These are phyloP conservation scores for Candida ascalaphidarum DNA, from an alignment of 805 yeast species.

Conservation along the genomic window DNA sequence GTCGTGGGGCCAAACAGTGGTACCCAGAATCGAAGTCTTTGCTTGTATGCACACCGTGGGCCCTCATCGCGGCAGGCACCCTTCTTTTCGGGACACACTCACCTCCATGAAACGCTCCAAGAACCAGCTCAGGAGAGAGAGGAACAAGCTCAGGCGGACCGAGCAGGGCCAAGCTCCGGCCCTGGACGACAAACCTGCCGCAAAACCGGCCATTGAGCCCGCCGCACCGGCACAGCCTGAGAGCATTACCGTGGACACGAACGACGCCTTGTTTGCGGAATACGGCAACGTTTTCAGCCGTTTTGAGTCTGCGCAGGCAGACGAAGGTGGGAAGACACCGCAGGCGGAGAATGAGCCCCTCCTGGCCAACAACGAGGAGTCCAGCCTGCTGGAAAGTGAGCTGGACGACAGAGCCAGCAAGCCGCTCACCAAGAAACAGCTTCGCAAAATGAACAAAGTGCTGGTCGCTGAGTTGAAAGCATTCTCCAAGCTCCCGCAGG, in stretches of 20 bases:
- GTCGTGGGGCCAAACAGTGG: too few relatives aligned
- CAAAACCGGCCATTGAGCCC: background rate
- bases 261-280: conserved; percentile 8
- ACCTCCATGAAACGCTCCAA: conserved; percentile 38
- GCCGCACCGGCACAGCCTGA: conserved; percentile 1
- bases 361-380: conserved; percentile 12
- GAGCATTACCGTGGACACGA: background rate
- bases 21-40: too few relatives aligned
- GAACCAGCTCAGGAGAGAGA: conserved; percentile 46
- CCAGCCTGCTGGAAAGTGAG: conserved; percentile 4
- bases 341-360: conserved; percentile 16
- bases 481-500: conserved; percentile 51
- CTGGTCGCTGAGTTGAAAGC: conserved; percentile 65
- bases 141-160: conserved; percentile 27
- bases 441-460: conserved; percentile 44
- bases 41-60: too few relatives aligned
- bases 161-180: conserved; percentile 1
- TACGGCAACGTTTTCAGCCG: conserved; percentile 13
- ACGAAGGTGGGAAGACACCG: conserved; percentile 11
- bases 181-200: background rate
- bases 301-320: conserved; percentile 3
- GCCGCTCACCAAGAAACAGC: conserved; percentile 40
- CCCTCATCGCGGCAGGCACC: too few relatives aligned
- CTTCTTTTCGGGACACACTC: too few relatives aligned
- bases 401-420: conserved; percentile 6